Conservation (phyloP, 768 basidiomycete genomes). For the Macrolepiota albuminosa region DNA sequence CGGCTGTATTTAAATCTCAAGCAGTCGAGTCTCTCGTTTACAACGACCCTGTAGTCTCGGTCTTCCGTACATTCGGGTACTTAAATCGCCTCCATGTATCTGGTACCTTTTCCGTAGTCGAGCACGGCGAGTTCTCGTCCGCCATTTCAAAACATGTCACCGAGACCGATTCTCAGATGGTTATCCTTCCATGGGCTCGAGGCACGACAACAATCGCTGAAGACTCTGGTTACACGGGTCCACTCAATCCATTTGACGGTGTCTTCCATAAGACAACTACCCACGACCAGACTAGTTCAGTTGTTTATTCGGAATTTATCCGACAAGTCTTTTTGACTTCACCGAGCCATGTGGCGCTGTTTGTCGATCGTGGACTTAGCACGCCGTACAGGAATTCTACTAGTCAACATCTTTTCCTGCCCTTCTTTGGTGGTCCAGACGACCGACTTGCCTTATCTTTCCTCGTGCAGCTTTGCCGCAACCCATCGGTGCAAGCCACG, state of each 20-base stretch:
- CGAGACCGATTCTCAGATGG: constrained; percentile 59
- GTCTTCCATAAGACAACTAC: constrained; percentile 57
- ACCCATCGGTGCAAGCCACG: constrained; percentile 62
- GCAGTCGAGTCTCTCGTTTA: constrained; percentile 65
- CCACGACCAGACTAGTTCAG: constrained; percentile 47
- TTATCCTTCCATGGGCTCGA: constrained; percentile 82
- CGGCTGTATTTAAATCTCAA: constrained; percentile 79
- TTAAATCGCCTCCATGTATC: constrained; percentile 64
- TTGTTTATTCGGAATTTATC: constrained; percentile 78
- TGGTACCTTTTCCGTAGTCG: constrained; percentile 70
- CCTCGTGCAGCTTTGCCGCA: constrained; percentile 71
- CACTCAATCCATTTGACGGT: constrained; percentile 69
- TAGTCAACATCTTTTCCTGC: constrained; percentile 67
- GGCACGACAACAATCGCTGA: constrained; percentile 25
- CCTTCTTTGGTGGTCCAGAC: constrained; percentile 94
- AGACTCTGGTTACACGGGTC: constrained; percentile 20
- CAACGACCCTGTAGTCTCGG: constrained; percentile 66
- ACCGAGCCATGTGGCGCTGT: constrained; percentile 76
- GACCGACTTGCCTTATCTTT: constrained; percentile 83
- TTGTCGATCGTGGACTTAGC: constrained; percentile 67
- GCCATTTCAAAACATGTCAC: constrained; percentile 59
- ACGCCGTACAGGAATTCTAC: constrained; percentile 19
- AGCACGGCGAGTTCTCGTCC: constrained; percentile 65
- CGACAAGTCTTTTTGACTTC: constrained; percentile 74
- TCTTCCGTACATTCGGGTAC: constrained; percentile 75